Percentiles rank a stretch among this genome's conserved stretches.
These are phyloP conservation scores for Hypoxylon lienhwacheense DNA, from an alignment of 495 filamentous ascomycete species.

Conservation along the genomic window DNA sequence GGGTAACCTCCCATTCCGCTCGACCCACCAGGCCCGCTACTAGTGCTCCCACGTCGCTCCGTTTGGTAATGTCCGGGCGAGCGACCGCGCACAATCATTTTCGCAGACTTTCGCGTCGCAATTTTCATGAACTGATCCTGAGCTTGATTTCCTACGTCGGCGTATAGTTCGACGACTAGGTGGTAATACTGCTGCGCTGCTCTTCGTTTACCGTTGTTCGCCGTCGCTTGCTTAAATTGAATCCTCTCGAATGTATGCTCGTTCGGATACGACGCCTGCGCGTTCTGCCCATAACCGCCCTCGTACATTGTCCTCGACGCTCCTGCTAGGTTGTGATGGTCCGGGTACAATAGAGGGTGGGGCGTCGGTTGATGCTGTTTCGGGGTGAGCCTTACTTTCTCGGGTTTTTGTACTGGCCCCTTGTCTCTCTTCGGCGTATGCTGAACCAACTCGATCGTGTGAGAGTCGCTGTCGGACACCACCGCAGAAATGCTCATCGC, in stretches of 20 bases:
- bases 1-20: constrained; percentile 49
- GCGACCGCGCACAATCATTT: constrained; percentile 91
- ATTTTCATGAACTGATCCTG: constrained; percentile 69
- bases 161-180: constrained; percentile 85
- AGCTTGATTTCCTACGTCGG: constrained; percentile 61
- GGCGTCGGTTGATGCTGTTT: constrained; percentile 57
- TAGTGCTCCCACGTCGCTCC: constrained; percentile 72
- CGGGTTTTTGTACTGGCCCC: constrained; percentile 79
- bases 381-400: constrained; percentile 68
- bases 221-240: constrained; percentile 94
- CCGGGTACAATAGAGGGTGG: constrained; percentile 43
- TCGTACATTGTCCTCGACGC: constrained; percentile 46
- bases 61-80: constrained; percentile 93
- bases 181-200: constrained; percentile 95
- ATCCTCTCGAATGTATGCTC: constrained; percentile 86
- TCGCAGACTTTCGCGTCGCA: constrained; percentile 74
- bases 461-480: constrained; percentile 74
- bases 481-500: constrained; percentile 87
- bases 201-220: constrained; percentile 91
- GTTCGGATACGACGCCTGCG: constrained; percentile 48
- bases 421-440: constrained; percentile 96
- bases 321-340: constrained; percentile 43
- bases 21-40: constrained; percentile 69
- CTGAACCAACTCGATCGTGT: constrained; percentile 84
- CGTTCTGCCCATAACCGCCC: constrained; percentile 41